Evolutionary conservation across 2,329 filamentous ascomycete genomes (phyloP), one percentile per base, ranked within the genome.

Genomic region (Periconia sp.): DNA sequence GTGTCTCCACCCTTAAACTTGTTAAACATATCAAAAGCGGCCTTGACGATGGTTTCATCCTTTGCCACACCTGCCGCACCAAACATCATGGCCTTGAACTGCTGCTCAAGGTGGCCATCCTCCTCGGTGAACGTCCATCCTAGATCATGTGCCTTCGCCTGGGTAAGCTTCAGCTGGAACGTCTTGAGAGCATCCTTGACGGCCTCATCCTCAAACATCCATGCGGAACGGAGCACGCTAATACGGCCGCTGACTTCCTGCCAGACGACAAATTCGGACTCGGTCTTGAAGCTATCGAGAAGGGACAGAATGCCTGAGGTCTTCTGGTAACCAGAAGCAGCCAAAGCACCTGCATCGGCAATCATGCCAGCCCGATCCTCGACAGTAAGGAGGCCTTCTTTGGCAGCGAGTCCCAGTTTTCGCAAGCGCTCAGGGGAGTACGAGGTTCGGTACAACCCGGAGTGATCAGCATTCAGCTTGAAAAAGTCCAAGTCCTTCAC

Each of bases 391-490:
- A 92, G 79, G 4, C 88, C 89, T 33, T 85, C 74, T 72, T 88
- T 94, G 33, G 91, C 92, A 41, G 92, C 89, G 64, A 90, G 76
- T 18, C 92, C 92, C 25, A 97, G 85, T 77, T 96, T 96, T 56
- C 85, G 80, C 31, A 97, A 81, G 24, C 92, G 86, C 60, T 89
- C 86, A 2, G 90, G 87, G 2, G 84, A 80, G 74, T 97, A 97
- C 1, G 86, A 89, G 1, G 92, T 96, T 47, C 92, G 85, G 77
- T 95, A 97, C 52, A 96, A 86, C 54, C 89, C 89, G 16, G 90
- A 92, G 71, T 96, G 92, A 66, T 96, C 91, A 12, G 92, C 91
- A 65, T 97, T 97, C 48, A 97, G 77, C 79, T 97, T 97, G 84
- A 88, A 97, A 74, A 97, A 96, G 61, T 95, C 89, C 38, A 86